phyloP scores from a whole-genome alignment of 2,329 filamentous ascomycete genomes.

The Magnaporthales sp. region DNA sequence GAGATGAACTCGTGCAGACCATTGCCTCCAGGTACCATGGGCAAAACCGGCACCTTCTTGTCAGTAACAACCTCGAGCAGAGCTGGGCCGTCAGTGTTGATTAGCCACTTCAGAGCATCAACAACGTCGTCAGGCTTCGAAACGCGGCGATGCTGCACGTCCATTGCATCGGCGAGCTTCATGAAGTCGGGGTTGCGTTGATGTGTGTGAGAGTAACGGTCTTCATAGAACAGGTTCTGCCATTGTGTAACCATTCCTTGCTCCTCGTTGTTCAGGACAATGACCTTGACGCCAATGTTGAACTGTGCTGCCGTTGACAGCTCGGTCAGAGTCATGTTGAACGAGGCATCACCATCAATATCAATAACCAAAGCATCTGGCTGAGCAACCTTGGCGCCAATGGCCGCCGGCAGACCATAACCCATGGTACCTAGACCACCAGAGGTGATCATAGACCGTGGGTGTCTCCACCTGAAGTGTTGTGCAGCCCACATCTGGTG shows the following conservation, averaged over 20 bases:
- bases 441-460: slow-evolving; percentile 91
- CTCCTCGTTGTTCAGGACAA: slow-evolving; percentile 93
- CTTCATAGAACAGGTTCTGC: slow-evolving; percentile 96
- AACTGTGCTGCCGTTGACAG: slow-evolving; percentile 90
- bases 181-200: slow-evolving; percentile 95
- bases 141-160: slow-evolving; percentile 65
- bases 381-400: slow-evolving; percentile 80
- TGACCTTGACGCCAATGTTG: slow-evolving; percentile 92
- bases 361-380: slow-evolving; percentile 81
- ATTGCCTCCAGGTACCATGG: slow-evolving; percentile 87
- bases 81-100: slow-evolving; percentile 82
- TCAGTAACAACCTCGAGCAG: slow-evolving; percentile 89
- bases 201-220: slow-evolving; percentile 86
- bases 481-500: slow-evolving; percentile 99
- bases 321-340: slow-evolving; percentile 97
- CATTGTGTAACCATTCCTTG: slow-evolving; percentile 99
- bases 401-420: slow-evolving; percentile 86
- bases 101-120: slow-evolving; percentile 77
- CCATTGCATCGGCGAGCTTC: slow-evolving; percentile 88
- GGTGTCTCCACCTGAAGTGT: slow-evolving; percentile 90
- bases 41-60: slow-evolving; percentile 87
- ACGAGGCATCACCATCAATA: slow-evolving; percentile 97
- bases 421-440: slow-evolving; percentile 96
- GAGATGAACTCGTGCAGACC: slow-evolving; percentile 89
- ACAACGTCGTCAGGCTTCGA: slow-evolving; percentile 68